Evolutionary conservation across 805 yeast genomes (phyloP).

Genomic region (Pichia cabralensis): DNA sequence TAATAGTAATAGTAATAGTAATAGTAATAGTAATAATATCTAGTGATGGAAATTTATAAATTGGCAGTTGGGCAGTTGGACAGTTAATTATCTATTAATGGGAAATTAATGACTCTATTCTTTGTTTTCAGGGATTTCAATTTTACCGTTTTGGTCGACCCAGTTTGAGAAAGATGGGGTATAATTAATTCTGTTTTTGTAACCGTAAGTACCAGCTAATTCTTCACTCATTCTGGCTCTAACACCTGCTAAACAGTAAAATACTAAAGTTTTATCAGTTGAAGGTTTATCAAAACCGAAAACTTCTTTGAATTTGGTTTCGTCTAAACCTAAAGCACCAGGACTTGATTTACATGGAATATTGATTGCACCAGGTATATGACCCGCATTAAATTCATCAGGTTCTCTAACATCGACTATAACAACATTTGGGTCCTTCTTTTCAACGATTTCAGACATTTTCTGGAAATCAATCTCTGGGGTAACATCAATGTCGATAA

Average conservation of each 20-base stretch:
- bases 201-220: slow-evolving; percentile 84
- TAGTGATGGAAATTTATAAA: too few species aligned
- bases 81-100: too few species aligned
- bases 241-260: slow-evolving; percentile 89
- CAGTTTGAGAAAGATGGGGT: slow-evolving; percentile 85
- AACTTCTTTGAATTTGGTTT: slow-evolving; percentile 69
- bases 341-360: slow-evolving; percentile 87
- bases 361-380: slow-evolving; percentile 77
- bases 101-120: too few species aligned
- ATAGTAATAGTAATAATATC: too few species aligned
- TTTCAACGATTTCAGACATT: slow-evolving; percentile 34
- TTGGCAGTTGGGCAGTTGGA: too few species aligned
- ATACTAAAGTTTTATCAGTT: slow-evolving; percentile 60
- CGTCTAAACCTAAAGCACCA: slow-evolving; percentile 74
- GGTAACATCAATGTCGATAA: slow-evolving; percentile 25
- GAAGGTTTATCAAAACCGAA: slow-evolving; percentile 80
- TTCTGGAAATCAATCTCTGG: slow-evolving; percentile 21
- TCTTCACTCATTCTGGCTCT: slow-evolving; percentile 88
- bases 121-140: slow-evolving; percentile 15
- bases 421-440: slow-evolving; percentile 37
- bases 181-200: slow-evolving; percentile 74
- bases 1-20: too few species aligned
- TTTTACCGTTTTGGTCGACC: slow-evolving; percentile 36
- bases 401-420: slow-evolving; percentile 93
- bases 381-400: slow-evolving; percentile 57